Percentiles rank a stretch among this genome's conserved stretches.
Conservation (phyloP, 2,329 filamentous ascomycete genomes). For the Ilyonectria sp. region DNA sequence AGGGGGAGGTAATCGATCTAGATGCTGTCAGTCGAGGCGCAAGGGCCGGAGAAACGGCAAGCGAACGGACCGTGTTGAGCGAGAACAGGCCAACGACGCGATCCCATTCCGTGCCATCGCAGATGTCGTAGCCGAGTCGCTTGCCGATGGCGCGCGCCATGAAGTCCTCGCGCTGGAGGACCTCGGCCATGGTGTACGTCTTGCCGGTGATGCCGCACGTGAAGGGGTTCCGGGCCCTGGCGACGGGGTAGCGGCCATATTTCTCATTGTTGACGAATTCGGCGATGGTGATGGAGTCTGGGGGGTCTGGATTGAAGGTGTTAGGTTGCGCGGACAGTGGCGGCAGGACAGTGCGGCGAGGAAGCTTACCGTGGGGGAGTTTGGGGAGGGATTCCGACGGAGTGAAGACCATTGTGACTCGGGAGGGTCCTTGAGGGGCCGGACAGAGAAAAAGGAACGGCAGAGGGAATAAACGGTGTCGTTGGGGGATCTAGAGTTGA, state of each 20-base stretch:
- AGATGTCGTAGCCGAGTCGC: conserved; percentile 79
- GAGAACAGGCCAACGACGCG: conserved; percentile 84
- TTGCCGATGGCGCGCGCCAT: conserved; percentile 79
- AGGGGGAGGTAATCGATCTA: conserved; percentile 83
- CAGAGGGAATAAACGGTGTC: no score
- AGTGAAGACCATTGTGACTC: conserved; percentile 67
- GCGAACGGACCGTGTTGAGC: conserved; percentile 78
- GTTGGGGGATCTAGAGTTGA: no score
- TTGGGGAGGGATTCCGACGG: conserved; percentile 74
- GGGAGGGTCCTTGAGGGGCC: no score
- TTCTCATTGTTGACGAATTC: conserved; percentile 84
- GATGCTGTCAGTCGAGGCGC: background rate
- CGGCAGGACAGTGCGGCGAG: background rate
- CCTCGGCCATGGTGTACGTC: conserved; percentile 74
- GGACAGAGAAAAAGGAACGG: no score
- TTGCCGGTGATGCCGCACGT: conserved; percentile 83
- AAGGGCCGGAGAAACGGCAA: background rate
- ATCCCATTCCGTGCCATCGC: conserved; percentile 83
- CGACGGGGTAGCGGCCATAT: conserved; percentile 76
- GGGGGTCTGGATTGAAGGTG: conserved; percentile 63
- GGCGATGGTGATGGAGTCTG: conserved; percentile 81
- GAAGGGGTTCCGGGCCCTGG: conserved; percentile 78
- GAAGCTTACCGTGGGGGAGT: conserved; percentile 65
- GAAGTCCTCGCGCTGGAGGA: conserved; percentile 75
- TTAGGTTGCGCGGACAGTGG: background rate